A percentile compares a stretch with the other conserved stretches of the same genome.
Evolutionary conservation across 1,284 basidiomycete genomes (phyloP).

Genomic region (Fomitopsis pinicola): DNA sequence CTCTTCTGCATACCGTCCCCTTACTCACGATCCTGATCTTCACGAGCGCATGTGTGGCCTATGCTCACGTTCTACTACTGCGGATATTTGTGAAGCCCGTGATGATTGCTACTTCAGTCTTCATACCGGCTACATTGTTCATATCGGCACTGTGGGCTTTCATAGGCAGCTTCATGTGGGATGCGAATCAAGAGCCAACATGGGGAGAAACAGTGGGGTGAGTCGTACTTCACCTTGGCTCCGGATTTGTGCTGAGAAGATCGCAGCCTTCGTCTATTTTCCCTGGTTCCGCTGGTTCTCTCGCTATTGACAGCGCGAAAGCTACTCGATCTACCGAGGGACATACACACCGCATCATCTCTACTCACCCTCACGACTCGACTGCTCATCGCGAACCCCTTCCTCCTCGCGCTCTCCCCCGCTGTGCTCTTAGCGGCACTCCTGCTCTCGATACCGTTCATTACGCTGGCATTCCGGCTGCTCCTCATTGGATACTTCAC

Average conservation of each 20-base stretch:
- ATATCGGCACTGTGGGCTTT: slow-evolving; percentile 86
- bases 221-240: slow-evolving; percentile 29
- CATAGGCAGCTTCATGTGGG: slow-evolving; percentile 86
- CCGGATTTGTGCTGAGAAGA: slow-evolving; percentile 4
- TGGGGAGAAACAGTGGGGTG: slow-evolving; percentile 82
- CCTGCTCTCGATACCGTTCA: slow-evolving; percentile 77
- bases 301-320: slow-evolving; percentile 70
- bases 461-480: slow-evolving; percentile 80
- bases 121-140: slow-evolving; percentile 78
- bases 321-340: slow-evolving; percentile 61
- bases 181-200: slow-evolving; percentile 60
- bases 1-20: slow-evolving; percentile 80
- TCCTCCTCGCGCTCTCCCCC: slow-evolving; percentile 79
- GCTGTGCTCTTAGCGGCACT: slow-evolving; percentile 71
- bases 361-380: slow-evolving; percentile 80
- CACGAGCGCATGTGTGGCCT: slow-evolving; percentile 67
- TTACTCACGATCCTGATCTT: slow-evolving; percentile 78
- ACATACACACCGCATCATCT: slow-evolving; percentile 67
- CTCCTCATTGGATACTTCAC: slow-evolving; percentile 69
- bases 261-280: slow-evolving; percentile 67
- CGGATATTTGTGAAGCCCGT: slow-evolving; percentile 80
- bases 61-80: slow-evolving; percentile 73
- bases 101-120: slow-evolving; percentile 73
- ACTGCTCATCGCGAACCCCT: slow-evolving; percentile 75
- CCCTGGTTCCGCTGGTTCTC: slow-evolving; percentile 69